These are phyloP conservation scores for Vickermania ingenoplastis DNA, from an alignment of 208 protist species.

Conservation along the genomic window DNA sequence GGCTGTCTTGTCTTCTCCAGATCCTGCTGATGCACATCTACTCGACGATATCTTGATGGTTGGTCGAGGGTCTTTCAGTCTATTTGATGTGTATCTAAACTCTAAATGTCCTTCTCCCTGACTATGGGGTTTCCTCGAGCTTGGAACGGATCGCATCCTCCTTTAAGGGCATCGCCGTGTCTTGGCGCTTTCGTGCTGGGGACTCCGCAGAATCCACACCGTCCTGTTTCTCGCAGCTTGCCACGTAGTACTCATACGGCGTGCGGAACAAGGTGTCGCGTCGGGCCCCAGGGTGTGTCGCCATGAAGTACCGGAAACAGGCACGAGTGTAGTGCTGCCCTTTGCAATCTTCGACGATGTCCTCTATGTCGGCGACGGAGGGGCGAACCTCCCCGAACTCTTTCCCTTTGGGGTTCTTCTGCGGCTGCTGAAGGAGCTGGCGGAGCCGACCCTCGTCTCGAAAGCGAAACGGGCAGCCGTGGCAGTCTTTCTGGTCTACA, in stretches of 20 bases:
- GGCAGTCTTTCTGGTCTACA: constrained; percentile 75
- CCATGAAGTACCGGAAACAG: constrained; percentile 88
- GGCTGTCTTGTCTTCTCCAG: too few relatives aligned
- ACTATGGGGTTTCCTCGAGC: too few relatives aligned
- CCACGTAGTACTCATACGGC: constrained; percentile 78
- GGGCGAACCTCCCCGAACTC: constrained; percentile 33
- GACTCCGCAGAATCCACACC: background rate
- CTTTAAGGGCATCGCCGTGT: constrained; percentile 19
- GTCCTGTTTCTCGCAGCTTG: constrained; percentile 43
- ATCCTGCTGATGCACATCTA: too few relatives aligned
- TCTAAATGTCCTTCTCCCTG: too few relatives aligned
- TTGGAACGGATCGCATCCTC: constrained; percentile 34
- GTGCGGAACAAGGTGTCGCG: constrained; percentile 85
- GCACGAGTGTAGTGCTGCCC: constrained; percentile 84
- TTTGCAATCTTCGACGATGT: constrained; percentile 80
- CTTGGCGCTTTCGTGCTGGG: constrained; percentile 3
- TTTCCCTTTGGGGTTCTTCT: constrained; percentile 42
- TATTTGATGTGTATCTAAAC: too few relatives aligned
- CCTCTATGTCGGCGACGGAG: constrained; percentile 62
- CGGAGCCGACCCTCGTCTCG: constrained; percentile 63
- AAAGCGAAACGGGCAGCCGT: constrained; percentile 88
- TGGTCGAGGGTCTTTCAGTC: too few relatives aligned
- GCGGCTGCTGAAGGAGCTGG: constrained; percentile 32
- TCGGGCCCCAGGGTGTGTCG: constrained; percentile 63
- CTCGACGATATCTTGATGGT: too few relatives aligned